These are phyloP conservation scores for Penicillium sp. DNA, from an alignment of 2,329 filamentous ascomycete genomes.

Conservation along the genomic window DNA sequence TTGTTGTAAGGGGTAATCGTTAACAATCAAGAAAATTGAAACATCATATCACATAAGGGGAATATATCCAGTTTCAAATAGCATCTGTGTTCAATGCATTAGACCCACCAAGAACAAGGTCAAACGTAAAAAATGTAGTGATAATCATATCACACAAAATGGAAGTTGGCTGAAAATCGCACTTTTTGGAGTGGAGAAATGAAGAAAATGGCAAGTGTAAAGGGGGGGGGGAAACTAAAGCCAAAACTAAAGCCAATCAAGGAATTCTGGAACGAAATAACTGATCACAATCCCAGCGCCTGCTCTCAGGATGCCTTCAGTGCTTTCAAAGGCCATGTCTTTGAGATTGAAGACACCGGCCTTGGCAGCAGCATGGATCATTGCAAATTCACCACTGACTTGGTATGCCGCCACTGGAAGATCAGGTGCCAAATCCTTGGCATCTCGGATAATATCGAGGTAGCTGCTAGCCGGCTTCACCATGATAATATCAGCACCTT, in stretches of 20 bases:
- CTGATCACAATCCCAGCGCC: conserved; percentile 90
- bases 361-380: conserved; percentile 95
- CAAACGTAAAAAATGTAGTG: background rate
- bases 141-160: background rate
- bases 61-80: conserved; percentile 7
- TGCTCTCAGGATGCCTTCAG: conserved; percentile 87
- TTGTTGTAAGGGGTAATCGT: conserved; percentile 6
- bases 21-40: background rate
- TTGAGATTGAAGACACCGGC: conserved; percentile 95
- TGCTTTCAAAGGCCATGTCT: conserved; percentile 90
- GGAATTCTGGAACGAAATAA: conserved; percentile 84
- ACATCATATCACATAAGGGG: conserved; percentile 11
- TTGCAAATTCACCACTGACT: conserved; percentile 93
- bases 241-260: conserved; percentile 56
- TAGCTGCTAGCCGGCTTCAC: conserved; percentile 97
- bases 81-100: background rate
- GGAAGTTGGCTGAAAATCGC: background rate
- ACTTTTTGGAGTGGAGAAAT: conserved; percentile 7
- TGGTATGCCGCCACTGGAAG: conserved; percentile 94
- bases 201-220: background rate
- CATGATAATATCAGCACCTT: conserved; percentile 98
- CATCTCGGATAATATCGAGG: conserved; percentile 95
- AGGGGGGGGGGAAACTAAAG: background rate
- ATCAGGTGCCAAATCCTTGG: conserved; percentile 89
- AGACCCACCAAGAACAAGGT: background rate